Percentiles rank a stretch among this genome's conserved stretches.
These are phyloP conservation scores for Sporothrix brasiliensis DNA, from an alignment of 2,329 filamentous ascomycete genomes.

Conservation along the genomic window DNA sequence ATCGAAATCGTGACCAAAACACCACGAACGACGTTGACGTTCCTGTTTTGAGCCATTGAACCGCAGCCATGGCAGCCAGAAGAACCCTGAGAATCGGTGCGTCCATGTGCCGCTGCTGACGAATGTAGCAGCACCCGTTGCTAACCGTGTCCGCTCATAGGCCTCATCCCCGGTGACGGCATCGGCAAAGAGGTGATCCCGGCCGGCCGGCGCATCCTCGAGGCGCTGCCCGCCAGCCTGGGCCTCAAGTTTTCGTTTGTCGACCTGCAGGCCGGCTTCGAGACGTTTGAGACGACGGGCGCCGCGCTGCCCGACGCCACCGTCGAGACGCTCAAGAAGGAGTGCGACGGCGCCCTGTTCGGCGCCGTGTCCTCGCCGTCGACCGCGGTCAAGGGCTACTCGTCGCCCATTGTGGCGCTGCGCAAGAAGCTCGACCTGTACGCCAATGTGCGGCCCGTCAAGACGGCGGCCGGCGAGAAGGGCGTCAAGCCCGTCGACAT, in stretches of 20 bases:
- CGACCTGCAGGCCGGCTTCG: constrained; percentile 89
- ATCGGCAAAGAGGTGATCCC: constrained; percentile 99
- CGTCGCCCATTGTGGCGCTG: constrained; percentile 92
- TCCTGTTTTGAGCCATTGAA: constrained; percentile 41
- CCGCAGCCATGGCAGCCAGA: constrained; percentile 58
- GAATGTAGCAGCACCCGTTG: too few relatives aligned
- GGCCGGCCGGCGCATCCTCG: constrained; percentile 85
- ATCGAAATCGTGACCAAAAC: constrained; percentile 5
- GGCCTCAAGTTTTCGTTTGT: constrained; percentile 93
- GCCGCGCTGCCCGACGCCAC: constrained; percentile 87
- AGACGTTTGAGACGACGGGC: constrained; percentile 88
- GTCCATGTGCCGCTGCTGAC: constrained; percentile 32
- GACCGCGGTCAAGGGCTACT: constrained; percentile 90
- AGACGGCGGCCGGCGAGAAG: constrained; percentile 68
- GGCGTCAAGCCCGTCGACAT: constrained; percentile 80
- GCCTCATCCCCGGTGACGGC: constrained; percentile 95
- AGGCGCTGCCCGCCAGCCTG: constrained; percentile 88
- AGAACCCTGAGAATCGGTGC: constrained; percentile 68
- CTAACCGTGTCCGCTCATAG: constrained; percentile 49
- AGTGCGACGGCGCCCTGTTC: constrained; percentile 95
- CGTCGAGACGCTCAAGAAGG: constrained; percentile 81
- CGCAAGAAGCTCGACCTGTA: constrained; percentile 94
- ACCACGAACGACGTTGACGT: not conserved
- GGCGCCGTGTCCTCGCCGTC: constrained; percentile 93
- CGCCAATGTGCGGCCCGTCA: constrained; percentile 96